Evolutionary conservation across 805 yeast genomes (phyloP).

Genomic region (Zygoascus flipseniorum): DNA sequence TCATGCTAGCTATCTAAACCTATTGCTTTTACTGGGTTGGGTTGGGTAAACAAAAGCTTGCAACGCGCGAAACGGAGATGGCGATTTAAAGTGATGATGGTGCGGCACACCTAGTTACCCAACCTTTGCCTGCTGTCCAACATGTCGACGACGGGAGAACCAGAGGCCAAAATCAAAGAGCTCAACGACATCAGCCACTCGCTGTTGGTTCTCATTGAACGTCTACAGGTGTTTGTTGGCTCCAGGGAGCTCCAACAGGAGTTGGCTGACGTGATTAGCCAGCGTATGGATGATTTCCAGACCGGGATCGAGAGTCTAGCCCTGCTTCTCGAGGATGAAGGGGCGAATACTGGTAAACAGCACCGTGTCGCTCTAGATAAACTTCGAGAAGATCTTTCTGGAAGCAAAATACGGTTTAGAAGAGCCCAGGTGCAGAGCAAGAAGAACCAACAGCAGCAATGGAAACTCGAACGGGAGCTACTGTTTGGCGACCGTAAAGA

Average conservation of each 20-base stretch:
- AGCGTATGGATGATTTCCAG: conserved; percentile 11
- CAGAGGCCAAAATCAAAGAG: conserved; percentile 3
- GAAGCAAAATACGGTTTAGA: conserved; percentile 13
- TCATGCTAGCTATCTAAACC: neutral
- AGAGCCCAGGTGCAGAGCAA: conserved; percentile 19
- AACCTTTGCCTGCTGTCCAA: neutral
- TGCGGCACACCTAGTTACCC: neutral
- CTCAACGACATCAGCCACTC: conserved; percentile 11
- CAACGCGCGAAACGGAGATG: neutral
- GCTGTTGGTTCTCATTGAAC: conserved; percentile 11
- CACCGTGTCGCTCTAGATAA: conserved; percentile 15
- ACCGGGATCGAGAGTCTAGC: conserved; percentile 8
- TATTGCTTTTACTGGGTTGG: neutral
- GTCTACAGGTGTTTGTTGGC: conserved; percentile 8
- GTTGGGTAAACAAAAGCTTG: neutral
- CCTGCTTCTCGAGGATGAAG: conserved; percentile 7
- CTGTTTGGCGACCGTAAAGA: conserved; percentile 10
- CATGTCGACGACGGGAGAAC: neutral
- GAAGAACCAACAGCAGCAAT: conserved; percentile 11
- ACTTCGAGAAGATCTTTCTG: conserved; percentile 11
- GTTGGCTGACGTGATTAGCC: conserved; percentile 15
- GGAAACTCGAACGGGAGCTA: conserved; percentile 14
- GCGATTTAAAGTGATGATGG: neutral
- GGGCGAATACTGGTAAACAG: neutral
- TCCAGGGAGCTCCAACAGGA: conserved; percentile 11